A percentile compares a stretch with the other conserved stretches of the same genome.
These are phyloP conservation scores for Flaveria robusta DNA, from an alignment of 129 eudicot genomes.

Conservation along the genomic window DNA sequence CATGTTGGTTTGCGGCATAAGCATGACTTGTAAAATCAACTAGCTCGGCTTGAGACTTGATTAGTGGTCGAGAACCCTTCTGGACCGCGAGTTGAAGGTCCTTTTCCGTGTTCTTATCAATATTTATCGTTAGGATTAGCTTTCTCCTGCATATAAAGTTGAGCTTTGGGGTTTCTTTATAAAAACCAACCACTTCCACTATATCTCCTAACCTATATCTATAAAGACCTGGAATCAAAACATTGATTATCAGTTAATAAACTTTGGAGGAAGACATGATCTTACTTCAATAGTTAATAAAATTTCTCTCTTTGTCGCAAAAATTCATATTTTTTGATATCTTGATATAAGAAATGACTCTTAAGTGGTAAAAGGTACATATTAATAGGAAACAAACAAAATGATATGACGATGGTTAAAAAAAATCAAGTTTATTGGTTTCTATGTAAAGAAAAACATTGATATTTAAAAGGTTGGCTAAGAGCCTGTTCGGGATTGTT, in stretches of 20 bases:
- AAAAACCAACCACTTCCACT: conserved; percentile 75
- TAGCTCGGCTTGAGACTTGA: conserved; percentile 51
- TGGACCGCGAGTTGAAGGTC: conserved; percentile 83
- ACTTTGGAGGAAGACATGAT: too few species aligned
- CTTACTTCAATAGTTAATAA: background rate
- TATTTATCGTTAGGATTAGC: conserved; percentile 73
- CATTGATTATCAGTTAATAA: background rate
- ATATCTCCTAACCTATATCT: conserved; percentile 83
- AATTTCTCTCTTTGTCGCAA: too few species aligned
- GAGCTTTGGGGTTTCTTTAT: conserved; percentile 66
- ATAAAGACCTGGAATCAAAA: conserved; percentile 60
- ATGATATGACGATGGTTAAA: too few species aligned
- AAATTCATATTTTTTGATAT: too few species aligned
- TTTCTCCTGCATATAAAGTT: conserved; percentile 79
- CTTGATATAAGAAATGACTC: too few species aligned
- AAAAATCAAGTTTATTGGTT: too few species aligned
- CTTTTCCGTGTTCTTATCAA: conserved; percentile 90
- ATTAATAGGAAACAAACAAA: too few species aligned
- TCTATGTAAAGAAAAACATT: too few species aligned
- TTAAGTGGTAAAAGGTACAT: too few species aligned
- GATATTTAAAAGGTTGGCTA: too few species aligned
- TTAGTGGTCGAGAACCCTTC: conserved; percentile 58
- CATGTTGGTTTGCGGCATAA: conserved; percentile 50
- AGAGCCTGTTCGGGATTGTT: too few species aligned
- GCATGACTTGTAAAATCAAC: conserved; percentile 94